phyloP scores from a whole-genome alignment of 1,284 basidiomycete genomes.

The Cryptococcus amylolentus region DNA sequence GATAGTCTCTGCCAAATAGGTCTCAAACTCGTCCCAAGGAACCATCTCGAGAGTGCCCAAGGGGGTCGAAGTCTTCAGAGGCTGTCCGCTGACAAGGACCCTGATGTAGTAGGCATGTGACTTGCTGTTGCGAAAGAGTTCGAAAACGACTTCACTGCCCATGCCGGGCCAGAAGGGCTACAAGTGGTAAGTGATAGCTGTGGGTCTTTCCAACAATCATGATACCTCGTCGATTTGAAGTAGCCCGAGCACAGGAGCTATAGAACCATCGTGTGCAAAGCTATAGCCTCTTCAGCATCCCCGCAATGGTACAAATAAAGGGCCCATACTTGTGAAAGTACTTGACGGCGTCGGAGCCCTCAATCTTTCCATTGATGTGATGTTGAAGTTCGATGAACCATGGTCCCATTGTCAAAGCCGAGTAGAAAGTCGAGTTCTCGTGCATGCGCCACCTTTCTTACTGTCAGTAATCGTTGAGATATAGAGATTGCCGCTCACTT shows the following conservation, averaged over 20 bases:
- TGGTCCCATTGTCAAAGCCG: conserved; percentile 33
- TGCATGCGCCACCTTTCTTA: conserved; percentile 21
- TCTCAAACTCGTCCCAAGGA: too few relatives aligned
- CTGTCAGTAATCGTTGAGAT: not conserved
- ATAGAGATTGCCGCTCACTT: conserved; percentile 10
- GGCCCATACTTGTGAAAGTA: conserved; percentile 39
- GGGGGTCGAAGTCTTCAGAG: conserved; percentile 29
- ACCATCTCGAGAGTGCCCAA: too few relatives aligned
- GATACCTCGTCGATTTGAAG: conserved; percentile 30
- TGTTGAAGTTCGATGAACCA: conserved; percentile 33
- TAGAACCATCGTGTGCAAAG: conserved; percentile 41
- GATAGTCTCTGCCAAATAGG: too few relatives aligned
- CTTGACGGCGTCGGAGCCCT: conserved; percentile 15
- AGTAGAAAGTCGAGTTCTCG: conserved; percentile 23
- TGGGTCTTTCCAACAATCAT: not conserved
- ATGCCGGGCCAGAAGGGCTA: conserved; percentile 42
- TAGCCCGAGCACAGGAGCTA: conserved; percentile 35
- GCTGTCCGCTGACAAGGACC: conserved; percentile 33
- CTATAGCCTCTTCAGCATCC: conserved; percentile 11
- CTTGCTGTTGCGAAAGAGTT: conserved; percentile 26
- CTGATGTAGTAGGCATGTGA: conserved; percentile 13
- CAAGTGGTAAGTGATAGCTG: not conserved
- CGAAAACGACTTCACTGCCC: conserved; percentile 43
- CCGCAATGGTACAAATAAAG: too few relatives aligned
- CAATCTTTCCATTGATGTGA: conserved; percentile 24